Percentiles rank a stretch among this genome's conserved stretches.
Evolutionary conservation across 768 basidiomycete genomes (phyloP).

Genomic region (Amanita rimosa): DNA sequence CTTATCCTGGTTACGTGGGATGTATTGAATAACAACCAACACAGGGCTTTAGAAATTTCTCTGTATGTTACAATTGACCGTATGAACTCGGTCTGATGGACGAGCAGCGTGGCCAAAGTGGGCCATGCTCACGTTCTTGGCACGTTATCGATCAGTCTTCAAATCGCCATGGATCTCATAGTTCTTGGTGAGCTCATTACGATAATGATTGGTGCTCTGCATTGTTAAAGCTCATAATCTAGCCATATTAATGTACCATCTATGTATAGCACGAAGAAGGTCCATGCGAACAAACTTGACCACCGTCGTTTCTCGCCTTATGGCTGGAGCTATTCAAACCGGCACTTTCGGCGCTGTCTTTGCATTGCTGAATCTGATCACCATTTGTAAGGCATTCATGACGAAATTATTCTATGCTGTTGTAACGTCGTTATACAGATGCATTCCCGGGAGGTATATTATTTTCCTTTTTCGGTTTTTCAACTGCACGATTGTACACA

Average conservation of each 20-base stretch:
- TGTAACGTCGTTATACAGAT: neutral
- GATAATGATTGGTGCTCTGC: no score
- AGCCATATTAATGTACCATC: conserved; percentile 1
- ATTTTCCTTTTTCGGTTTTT: conserved; percentile 5
- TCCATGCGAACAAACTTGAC: neutral
- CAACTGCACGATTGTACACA: conserved; percentile 8
- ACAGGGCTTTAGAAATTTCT: no score
- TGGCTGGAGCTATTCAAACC: conserved; percentile 7
- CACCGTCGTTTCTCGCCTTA: conserved; percentile 8
- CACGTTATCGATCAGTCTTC: no score
- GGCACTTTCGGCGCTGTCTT: conserved; percentile 6
- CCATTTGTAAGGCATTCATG: conserved; percentile 4
- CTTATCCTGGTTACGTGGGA: neutral
- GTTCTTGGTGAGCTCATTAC: no score
- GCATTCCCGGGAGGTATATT: conserved; percentile 1
- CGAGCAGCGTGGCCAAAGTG: no score
- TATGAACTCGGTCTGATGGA: no score
- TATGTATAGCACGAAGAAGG: conserved; percentile 4
- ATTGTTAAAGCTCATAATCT: neutral
- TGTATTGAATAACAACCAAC: neutral
- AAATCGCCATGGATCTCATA: no score
- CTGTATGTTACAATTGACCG: no score
- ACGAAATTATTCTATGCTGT: neutral
- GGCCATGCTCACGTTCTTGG: no score
- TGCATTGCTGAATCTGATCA: conserved; percentile 5